These are phyloP conservation scores for Senna siamea DNA, from an alignment of 306 rosid species.

Conservation along the genomic window DNA sequence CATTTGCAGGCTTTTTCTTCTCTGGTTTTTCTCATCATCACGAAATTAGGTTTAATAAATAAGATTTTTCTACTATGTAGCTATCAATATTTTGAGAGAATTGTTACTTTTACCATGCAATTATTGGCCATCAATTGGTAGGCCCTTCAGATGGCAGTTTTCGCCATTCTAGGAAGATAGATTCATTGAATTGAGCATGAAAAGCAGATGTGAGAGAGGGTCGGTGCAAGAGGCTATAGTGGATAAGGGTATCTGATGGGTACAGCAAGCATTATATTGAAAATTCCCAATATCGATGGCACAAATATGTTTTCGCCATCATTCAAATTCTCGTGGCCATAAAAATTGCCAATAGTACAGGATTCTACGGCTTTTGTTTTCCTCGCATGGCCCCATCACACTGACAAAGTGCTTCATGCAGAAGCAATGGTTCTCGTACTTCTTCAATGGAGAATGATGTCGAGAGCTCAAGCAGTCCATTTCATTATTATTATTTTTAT, in stretches of 20 bases:
- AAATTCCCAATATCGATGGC: constrained; percentile 31
- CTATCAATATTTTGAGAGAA: neutral
- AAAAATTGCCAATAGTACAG: constrained; percentile 33
- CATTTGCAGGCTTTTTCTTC: neutral
- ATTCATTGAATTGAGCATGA: constrained; percentile 5
- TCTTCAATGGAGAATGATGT: too few species aligned
- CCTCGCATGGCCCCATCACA: constrained; percentile 1
- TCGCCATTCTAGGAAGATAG: neutral
- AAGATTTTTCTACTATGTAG: too few species aligned
- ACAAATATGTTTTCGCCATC: neutral
- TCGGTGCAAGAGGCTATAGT: neutral
- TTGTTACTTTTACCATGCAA: neutral
- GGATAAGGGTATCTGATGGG: constrained; percentile 27
- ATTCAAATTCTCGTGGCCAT: constrained; percentile 18
- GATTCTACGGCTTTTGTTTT: constrained; percentile 26
- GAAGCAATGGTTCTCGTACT: constrained; percentile 25
- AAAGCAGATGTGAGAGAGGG: constrained; percentile 25
- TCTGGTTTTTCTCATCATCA: neutral
- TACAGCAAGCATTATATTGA: constrained; percentile 12
- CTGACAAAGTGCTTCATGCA: neutral
- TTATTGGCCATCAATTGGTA: neutral
- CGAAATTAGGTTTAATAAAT: too few species aligned
- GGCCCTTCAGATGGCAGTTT: neutral
- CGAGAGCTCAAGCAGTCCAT: too few species aligned
- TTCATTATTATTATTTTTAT: too few species aligned